phyloP scores from a whole-genome alignment of 805 yeast species.

The Dipodascopsis uninucleata region DNA sequence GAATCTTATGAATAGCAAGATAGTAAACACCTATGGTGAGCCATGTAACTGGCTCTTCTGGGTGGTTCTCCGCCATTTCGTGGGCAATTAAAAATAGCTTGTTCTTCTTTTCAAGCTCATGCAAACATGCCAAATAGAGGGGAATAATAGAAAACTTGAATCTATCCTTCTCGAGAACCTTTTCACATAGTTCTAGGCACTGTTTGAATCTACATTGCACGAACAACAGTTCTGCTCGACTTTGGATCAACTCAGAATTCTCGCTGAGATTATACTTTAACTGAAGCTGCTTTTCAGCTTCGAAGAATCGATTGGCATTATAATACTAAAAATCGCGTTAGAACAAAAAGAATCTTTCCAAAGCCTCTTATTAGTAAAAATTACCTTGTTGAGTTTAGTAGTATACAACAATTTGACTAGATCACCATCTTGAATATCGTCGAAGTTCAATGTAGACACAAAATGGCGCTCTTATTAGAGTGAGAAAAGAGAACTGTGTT shows the following conservation, averaged over 20 bases:
- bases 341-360: no score
- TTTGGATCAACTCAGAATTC: conserved; percentile 64
- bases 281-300: conserved; percentile 59
- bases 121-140: conserved; percentile 73
- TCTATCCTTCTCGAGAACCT: conserved; percentile 48
- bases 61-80: conserved; percentile 77
- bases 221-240: conserved; percentile 66
- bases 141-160: conserved; percentile 72
- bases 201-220: conserved; percentile 74
- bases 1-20: conserved; percentile 61
- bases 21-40: conserved; percentile 89
- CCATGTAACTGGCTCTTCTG: conserved; percentile 83
- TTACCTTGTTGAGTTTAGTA: conserved; percentile 60
- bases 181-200: conserved; percentile 72
- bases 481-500: neutral
- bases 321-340: conserved; percentile 37
- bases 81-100: conserved; percentile 78
- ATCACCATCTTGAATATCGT: conserved; percentile 70
- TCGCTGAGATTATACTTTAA: conserved; percentile 70
- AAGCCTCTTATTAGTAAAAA: no score
- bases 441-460: conserved; percentile 58
- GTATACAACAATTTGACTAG: conserved; percentile 73
- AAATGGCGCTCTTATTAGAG: conserved; percentile 65
- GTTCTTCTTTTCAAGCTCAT: conserved; percentile 79
- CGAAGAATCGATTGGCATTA: conserved; percentile 54